Conservation (phyloP, 352 stramenopile genomes). For the Pythium apleroticum region DNA sequence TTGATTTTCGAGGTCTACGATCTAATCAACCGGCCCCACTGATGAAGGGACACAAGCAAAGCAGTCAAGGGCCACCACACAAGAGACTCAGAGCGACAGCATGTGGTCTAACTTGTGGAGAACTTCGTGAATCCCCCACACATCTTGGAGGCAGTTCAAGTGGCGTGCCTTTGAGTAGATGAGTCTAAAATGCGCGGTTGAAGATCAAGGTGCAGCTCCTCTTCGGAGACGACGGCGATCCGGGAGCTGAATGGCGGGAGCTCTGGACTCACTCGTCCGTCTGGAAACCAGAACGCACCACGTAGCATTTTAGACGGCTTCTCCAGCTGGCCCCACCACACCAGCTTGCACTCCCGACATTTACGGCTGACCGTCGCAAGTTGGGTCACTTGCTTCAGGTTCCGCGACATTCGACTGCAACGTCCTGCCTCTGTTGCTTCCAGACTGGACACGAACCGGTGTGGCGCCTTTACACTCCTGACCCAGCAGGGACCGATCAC, state of each 20-base stretch:
- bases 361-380: neutral
- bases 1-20: no score
- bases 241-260: neutral
- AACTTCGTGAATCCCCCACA: no score
- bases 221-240: neutral
- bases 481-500: neutral
- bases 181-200: neutral
- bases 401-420: neutral
- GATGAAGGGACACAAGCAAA: no score
- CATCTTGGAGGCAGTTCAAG: neutral
- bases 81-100: no score
- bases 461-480: neutral
- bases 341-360: neutral
- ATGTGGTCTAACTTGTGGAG: no score
- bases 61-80: no score
- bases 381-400: neutral
- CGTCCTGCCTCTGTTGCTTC: neutral
- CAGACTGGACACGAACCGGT: neutral
- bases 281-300: neutral
- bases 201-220: neutral
- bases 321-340: neutral
- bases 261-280: neutral
- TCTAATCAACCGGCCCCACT: no score
- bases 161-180: neutral
- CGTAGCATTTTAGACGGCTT: neutral